Conservation (phyloP, 768 basidiomycete genomes). For the Lactifluus hygrophoroides region DNA sequence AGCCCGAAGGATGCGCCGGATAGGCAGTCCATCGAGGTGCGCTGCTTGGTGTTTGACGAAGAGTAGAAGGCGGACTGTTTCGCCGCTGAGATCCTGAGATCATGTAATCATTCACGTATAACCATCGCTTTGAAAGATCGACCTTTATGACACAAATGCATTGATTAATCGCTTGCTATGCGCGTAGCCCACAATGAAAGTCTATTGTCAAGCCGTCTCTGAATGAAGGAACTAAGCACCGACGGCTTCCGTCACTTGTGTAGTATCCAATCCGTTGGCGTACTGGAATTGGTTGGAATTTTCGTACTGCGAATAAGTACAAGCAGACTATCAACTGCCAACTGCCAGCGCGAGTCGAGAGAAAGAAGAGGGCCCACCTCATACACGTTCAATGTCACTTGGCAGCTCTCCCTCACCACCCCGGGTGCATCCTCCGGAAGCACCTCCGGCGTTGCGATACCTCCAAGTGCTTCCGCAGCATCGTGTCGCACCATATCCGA, state of each 20-base stretch:
- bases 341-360: neutral
- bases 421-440: slow-evolving; percentile 74
- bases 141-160: too few relatives aligned
- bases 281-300: slow-evolving; percentile 79
- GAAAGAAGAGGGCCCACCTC: slow-evolving; percentile 45
- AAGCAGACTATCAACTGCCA: neutral
- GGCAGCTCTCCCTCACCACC: slow-evolving; percentile 93
- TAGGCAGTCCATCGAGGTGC: slow-evolving; percentile 38
- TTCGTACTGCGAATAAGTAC: slow-evolving; percentile 46
- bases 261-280: slow-evolving; percentile 41
- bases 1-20: slow-evolving; percentile 30
- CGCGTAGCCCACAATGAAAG: too few relatives aligned
- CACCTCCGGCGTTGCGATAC: slow-evolving; percentile 90
- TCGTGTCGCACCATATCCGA: slow-evolving; percentile 98
- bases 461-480: slow-evolving; percentile 97
- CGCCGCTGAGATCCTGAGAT: too few relatives aligned
- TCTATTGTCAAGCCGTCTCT: too few relatives aligned
- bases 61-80: slow-evolving; percentile 24
- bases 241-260: slow-evolving; percentile 15
- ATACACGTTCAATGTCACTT: slow-evolving; percentile 97
- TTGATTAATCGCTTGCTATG: too few relatives aligned
- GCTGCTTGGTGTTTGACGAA: slow-evolving; percentile 35
- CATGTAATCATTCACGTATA: too few relatives aligned
- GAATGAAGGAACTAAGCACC: slow-evolving; percentile 10
- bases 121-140: too few relatives aligned